Evolutionary conservation across 805 yeast genomes (phyloP), one percentile per base, ranked within the genome.

Genomic region (Pichia rugopelliculosa): DNA sequence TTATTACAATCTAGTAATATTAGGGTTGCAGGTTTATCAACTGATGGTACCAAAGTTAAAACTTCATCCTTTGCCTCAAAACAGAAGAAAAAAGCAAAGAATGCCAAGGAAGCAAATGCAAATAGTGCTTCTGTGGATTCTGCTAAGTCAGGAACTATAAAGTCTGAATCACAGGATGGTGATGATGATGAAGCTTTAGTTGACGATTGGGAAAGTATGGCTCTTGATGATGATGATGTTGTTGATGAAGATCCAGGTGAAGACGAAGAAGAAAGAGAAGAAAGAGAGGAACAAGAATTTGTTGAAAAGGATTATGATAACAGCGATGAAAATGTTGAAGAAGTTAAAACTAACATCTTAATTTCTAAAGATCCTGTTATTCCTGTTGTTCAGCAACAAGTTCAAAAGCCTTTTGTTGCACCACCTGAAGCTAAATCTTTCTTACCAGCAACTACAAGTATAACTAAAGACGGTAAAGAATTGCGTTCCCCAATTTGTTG

Each of bases 401-500:
- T n/a, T 13, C 39, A 21, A 20, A 36, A 22, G 18, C 10, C 33
- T 42, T 26, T 34, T 13, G 15, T 23, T n/a, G 8, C 41, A 17
- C 12, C 36, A 8, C 20, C 26, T n/a, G 22, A 21, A 33, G 64
- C 68, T 45, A 55, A 69, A 33, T 39, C 51, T n/a, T 18, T 36
- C 7, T 37, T 53, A 39, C 55, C 57, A 33, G 56, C 52, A 26
- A 53, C 59, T 11, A 56, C 56, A 20, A 50, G 52, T 27, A 47
- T 50, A 42, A 38, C 44, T 13, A 54, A 55, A 44, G 54, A 54
- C 41, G 55, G 56, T 48, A 57, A 49, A 51, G 80, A 93, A 60
- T 71, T 93, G 63, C 96, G 99, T 71, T 93, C 99, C 54, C 99
- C 99, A 55, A 93, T 93, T 66, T 93, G 99, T 70, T 89, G 96